phyloP scores from a whole-genome alignment of 1,284 basidiomycete genomes.

The Sporisorium reilianum region DNA sequence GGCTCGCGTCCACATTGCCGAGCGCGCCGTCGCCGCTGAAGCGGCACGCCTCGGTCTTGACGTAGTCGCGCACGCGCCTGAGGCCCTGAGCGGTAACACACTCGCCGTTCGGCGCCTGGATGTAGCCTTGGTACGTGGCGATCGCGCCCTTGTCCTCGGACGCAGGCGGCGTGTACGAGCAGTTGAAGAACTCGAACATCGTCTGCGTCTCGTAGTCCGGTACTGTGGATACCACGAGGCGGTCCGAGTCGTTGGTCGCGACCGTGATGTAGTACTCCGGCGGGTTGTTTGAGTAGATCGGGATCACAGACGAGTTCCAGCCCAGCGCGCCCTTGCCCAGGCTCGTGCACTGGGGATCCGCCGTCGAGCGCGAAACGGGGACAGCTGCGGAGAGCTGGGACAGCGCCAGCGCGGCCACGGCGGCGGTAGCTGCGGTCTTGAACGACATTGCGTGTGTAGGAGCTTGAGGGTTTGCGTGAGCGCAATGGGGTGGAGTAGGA shows the following conservation, averaged over 20 bases:
- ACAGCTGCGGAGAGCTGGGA: too few species aligned
- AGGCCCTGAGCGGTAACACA: constrained; percentile 7
- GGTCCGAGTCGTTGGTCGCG: background rate
- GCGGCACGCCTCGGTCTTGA: constrained; percentile 7
- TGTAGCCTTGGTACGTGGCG: constrained; percentile 21
- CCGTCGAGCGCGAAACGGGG: too few species aligned
- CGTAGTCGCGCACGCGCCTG: background rate
- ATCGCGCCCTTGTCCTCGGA: background rate
- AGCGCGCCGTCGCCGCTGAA: constrained; percentile 2
- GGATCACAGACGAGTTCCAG: constrained; percentile 16
- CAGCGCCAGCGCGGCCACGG: too few species aligned
- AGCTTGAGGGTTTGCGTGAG: too few species aligned
- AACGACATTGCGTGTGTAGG: too few species aligned
- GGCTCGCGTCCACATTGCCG: constrained; percentile 10
- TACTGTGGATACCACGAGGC: background rate
- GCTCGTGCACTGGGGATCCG: constrained; percentile 5
- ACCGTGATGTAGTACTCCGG: constrained; percentile 8
- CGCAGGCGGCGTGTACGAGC: background rate
- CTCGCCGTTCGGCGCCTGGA: constrained; percentile 11
- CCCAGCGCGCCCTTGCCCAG: constrained; percentile 22
- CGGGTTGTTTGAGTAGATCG: constrained; percentile 7
- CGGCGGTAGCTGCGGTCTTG: too few species aligned
- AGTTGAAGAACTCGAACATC: constrained; percentile 22
- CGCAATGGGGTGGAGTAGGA: too few species aligned
- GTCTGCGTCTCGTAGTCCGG: constrained; percentile 9